Conservation (phyloP, 1,284 basidiomycete species). For the Schizopora paradoxa region DNA sequence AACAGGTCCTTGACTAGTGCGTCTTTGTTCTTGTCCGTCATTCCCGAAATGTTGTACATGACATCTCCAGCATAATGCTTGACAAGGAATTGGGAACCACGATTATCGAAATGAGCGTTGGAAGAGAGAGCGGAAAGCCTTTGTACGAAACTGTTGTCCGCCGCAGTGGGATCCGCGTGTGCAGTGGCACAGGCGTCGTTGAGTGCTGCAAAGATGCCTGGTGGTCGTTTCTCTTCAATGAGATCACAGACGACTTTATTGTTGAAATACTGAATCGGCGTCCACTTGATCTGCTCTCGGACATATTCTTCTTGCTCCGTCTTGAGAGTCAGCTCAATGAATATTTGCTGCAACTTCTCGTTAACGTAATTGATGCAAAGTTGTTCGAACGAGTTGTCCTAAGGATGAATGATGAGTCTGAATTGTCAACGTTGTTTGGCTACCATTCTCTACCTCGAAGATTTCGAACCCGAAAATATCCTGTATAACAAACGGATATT, state of each 20-base stretch:
- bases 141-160: constrained; percentile 97
- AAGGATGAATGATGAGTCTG: constrained; percentile 12
- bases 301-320: constrained; percentile 99
- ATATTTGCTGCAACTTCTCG: constrained; percentile 98
- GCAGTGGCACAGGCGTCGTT: constrained; percentile 99
- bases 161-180: constrained; percentile 94
- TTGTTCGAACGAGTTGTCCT: constrained; percentile 99
- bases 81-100: constrained; percentile 85
- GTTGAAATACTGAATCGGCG: constrained; percentile 96
- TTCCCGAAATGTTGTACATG: constrained; percentile 94
- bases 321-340: constrained; percentile 98
- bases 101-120: constrained; percentile 90
- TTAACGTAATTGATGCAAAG: constrained; percentile 99
- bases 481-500: constrained; percentile 29
- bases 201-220: constrained; percentile 95
- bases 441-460: constrained; percentile 60
- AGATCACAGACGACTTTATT: constrained; percentile 97
- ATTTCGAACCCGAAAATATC: constrained; percentile 99
- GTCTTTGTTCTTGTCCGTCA: constrained; percentile 99
- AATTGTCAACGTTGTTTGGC: constrained; percentile 1
- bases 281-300: constrained; percentile 98
- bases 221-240: constrained; percentile 94
- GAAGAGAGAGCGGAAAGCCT: constrained; percentile 76
- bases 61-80: constrained; percentile 98
- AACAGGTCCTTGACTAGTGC: constrained; percentile 92